These are phyloP conservation scores for Phytomonas sp. DNA, from an alignment of 208 protist species.

Conservation along the genomic window DNA sequence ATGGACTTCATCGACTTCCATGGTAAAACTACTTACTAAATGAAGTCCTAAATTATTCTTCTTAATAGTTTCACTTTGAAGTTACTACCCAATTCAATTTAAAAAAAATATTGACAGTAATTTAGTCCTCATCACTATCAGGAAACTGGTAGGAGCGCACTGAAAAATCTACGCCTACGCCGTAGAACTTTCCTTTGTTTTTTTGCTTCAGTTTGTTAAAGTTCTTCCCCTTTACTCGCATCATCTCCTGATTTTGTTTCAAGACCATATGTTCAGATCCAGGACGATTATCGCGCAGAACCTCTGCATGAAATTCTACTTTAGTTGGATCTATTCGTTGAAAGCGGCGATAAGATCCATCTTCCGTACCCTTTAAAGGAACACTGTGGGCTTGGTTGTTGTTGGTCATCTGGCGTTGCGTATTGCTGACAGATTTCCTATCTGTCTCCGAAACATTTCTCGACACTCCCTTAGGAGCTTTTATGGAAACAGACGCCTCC, in stretches of 20 bases:
- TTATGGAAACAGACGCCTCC: constrained; percentile 29
- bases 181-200: constrained; percentile 86
- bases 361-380: constrained; percentile 28
- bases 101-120: neutral
- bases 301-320: constrained; percentile 50
- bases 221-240: constrained; percentile 72
- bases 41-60: neutral
- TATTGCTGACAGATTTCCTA: constrained; percentile 11
- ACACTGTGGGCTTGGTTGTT: constrained; percentile 14
- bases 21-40: neutral
- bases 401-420: constrained; percentile 11
- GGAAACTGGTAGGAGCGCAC: constrained; percentile 77
- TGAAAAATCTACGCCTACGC: constrained; percentile 55
- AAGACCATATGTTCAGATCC: constrained; percentile 54
- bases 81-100: neutral
- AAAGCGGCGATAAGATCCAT: constrained; percentile 52
- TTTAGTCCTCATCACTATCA: constrained; percentile 72
- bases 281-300: constrained; percentile 55
- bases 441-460: constrained; percentile 13
- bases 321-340: constrained; percentile 69
- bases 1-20: neutral
- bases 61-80: neutral
- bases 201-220: constrained; percentile 90
- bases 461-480: constrained; percentile 11
- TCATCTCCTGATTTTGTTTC: constrained; percentile 86